Percentiles rank a stretch among this genome's conserved stretches.
phyloP scores from a whole-genome alignment of 1,284 basidiomycete species.

The Ganoderma meredithae region DNA sequence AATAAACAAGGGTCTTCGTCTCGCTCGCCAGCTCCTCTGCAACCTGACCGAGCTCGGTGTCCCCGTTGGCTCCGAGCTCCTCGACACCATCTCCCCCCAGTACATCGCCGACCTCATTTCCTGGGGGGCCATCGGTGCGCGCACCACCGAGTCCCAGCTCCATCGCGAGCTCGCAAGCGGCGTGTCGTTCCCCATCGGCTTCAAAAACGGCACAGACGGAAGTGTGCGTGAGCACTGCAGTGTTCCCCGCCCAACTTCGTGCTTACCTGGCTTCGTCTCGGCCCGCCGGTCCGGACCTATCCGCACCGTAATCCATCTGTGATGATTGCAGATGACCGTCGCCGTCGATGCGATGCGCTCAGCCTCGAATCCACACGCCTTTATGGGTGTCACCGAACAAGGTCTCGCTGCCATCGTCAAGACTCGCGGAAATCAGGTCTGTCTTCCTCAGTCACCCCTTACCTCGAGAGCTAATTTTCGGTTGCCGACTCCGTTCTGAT shows the following conservation, averaged over 20 bases:
- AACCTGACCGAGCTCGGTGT: slow-evolving; percentile 90
- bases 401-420: slow-evolving; percentile 96
- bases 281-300: background rate
- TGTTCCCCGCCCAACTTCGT: background rate
- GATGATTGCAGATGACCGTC: slow-evolving; percentile 54
- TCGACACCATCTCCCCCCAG: slow-evolving; percentile 93
- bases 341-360: slow-evolving; percentile 98
- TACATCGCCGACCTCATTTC: slow-evolving; percentile 85
- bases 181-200: slow-evolving; percentile 92
- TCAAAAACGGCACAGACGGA: slow-evolving; percentile 99
- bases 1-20: slow-evolving; percentile 95
- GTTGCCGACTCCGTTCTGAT: background rate
- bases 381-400: slow-evolving; percentile 97
- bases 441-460: slow-evolving; percentile 1
- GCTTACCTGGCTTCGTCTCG: background rate
- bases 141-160: slow-evolving; percentile 95
- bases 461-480: background rate
- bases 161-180: slow-evolving; percentile 94
- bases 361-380: slow-evolving; percentile 91
- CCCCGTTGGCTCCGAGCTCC: slow-evolving; percentile 93
- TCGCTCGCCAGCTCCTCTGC: slow-evolving; percentile 88
- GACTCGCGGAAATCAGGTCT: slow-evolving; percentile 81
- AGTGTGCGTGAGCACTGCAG: slow-evolving; percentile 55
- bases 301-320: background rate
- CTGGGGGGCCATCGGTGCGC: slow-evolving; percentile 98